Evolutionary conservation across 257 asterid genomes (phyloP), one percentile per base, ranked within the genome.

Genomic region (Rauvolfia tetraphylla): DNA sequence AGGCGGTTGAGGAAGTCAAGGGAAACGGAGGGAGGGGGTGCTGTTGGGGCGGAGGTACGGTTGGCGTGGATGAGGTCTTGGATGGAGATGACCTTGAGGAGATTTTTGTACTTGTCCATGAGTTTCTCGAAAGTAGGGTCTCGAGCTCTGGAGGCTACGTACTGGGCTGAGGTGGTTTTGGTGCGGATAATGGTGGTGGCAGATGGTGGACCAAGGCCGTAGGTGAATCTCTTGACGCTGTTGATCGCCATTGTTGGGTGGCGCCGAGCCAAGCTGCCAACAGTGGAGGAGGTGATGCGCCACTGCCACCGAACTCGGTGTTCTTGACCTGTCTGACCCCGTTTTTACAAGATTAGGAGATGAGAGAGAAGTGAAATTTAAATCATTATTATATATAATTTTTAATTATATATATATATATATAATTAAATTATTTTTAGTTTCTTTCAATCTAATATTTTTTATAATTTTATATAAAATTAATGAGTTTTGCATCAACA

Each of bases 121-220:
- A 92, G 90, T 75, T 92, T 92, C 53, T 94, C 98, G 79, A 94
- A 90, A 54, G 90, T 92, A 70, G 96, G 93, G 77, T 94, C 98
- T 72, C 97, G 88, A 73, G 89, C 87, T 82, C 98, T 83, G 27
- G 91, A 84, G 33, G 90, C 83, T 62, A 92, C 97, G 56, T 88
- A 92, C 14, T 85, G 82, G 18, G 92, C 86, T 1, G 97, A 87
- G 56, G 92, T 84, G 81, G 97, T 90, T 88, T 92, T 92, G 7
- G 85, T 70, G 80, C 97, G 95, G 88, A 69, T 67, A 85, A 84
- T 72, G 76, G 73, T 11, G 76, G 78, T 14, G 77, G 74, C 27
- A 73, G 78, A 68, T 58, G 80, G n/a, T 13, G 71, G 59, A 46
- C 14, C 14, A 25, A 71, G 66, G 66, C 39, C 6, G 36, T 51